These are phyloP conservation scores for Blastocystis sp. DNA, from an alignment of 352 stramenopile species.

Conservation along the genomic window DNA sequence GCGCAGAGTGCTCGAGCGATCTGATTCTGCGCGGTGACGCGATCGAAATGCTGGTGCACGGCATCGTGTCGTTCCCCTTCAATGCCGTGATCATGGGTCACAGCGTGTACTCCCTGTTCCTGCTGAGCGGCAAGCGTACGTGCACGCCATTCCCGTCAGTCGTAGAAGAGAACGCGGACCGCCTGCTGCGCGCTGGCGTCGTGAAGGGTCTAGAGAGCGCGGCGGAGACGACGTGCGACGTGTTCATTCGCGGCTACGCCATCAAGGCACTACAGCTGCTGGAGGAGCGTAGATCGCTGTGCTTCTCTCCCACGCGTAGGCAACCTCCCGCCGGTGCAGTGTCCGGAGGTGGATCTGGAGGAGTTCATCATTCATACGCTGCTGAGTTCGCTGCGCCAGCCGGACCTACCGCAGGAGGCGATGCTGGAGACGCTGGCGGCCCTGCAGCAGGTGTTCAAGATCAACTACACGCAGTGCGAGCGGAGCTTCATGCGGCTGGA, in stretches of 20 bases:
- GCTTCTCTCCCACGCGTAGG: background rate
- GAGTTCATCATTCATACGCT: background rate
- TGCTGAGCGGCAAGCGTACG: slow-evolving; percentile 2
- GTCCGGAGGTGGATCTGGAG: slow-evolving; percentile 37
- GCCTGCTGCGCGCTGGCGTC: background rate
- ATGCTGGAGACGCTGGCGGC: background rate
- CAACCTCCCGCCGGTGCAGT: background rate
- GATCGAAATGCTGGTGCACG: slow-evolving; percentile 13
- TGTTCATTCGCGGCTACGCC: slow-evolving; percentile 55
- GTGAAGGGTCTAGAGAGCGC: background rate
- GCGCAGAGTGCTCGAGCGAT: background rate
- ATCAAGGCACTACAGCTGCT: slow-evolving; percentile 8
- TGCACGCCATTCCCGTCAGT: background rate
- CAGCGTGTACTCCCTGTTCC: slow-evolving; percentile 48
- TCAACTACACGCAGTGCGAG: slow-evolving; percentile 11
- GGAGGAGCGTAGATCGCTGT: background rate
- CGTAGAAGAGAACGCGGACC: slow-evolving; percentile 27
- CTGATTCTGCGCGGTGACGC: slow-evolving; percentile 13
- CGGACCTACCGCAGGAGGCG: background rate
- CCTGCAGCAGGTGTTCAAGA: background rate
- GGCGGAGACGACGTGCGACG: slow-evolving; percentile 2
- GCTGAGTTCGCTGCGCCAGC: background rate
- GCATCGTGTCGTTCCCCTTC: background rate
- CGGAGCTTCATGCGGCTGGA: background rate
- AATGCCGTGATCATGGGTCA: slow-evolving; percentile 32